Base-by-base conservation (phyloP, 257 asterid species). In the Capsicum baccatum region DNA sequence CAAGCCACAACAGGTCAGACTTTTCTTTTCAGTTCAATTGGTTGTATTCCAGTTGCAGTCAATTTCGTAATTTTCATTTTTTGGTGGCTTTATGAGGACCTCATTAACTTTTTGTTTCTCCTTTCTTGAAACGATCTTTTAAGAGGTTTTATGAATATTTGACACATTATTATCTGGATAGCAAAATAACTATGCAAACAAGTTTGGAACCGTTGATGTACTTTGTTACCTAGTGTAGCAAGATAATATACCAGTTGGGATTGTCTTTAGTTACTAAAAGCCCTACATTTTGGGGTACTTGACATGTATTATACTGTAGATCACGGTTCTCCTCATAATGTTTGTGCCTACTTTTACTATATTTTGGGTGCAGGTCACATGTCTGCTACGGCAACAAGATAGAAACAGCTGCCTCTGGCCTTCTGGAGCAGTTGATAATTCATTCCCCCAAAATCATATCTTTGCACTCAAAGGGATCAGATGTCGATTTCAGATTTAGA, bases 351-450 rank as follows among this genome's bases (percentile, higher is more conserved):
- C 69, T 86, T 79, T 70, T 50, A 73, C 56, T 87, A 42, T 85
- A 69, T 91, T 9, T 78, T 78, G 64, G 81, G 50, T 33, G 64
- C 82, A 97, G 99, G 92, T 93, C 93, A 44, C 85, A 83, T 83
- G 88, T 89, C 79, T 88, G 92, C 89, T 84, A 69, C 12, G 91
- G 74, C 52, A 84, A 89, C 87, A 87, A 84, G 87, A 81, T 84
- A 89, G 99, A 92, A 86, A 85, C 85, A 83, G 93, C 89, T 80
- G 80, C 91, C 84, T 95, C 97, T 26, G 99, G 97, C 39, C 86
- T 86, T 83, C 91, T 95, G 90, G 94, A 94, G 90, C 95, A 88
- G 86, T 90, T 97, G 82, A 83, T 93, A 82, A 89, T 85, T 85
- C 97, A 95, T 89, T 93, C 93, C 17, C 84, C 89, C 54, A 88